Percentiles rank a stretch among this genome's conserved stretches.
Evolutionary conservation across 805 yeast genomes (phyloP).

Genomic region (Nakazawaea anatomiae): DNA sequence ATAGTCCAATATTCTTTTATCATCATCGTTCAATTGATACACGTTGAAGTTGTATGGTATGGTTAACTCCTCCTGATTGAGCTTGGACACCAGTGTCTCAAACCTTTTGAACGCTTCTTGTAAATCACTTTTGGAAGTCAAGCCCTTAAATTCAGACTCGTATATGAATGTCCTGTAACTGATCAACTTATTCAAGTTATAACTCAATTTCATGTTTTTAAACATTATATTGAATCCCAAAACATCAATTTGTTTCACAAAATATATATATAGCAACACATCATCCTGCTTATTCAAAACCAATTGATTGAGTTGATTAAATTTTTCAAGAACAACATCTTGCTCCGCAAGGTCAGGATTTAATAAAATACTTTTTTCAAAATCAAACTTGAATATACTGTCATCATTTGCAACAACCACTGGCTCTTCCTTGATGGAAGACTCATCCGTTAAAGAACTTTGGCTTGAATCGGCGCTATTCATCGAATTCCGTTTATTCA

Average conservation of each 20-base stretch:
- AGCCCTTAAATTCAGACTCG: constrained; percentile 1
- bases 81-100: background rate
- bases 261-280: constrained; percentile 1
- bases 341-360: too few relatives aligned
- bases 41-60: constrained; percentile 5
- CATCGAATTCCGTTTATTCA: background rate
- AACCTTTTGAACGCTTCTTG: background rate
- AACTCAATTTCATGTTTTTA: constrained; percentile 1
- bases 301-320: background rate
- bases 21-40: background rate
- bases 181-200: constrained; percentile 6
- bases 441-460: background rate
- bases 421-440: background rate
- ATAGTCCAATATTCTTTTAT: background rate
- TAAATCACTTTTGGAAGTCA: background rate
- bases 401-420: background rate
- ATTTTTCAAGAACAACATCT: background rate
- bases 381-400: constrained; percentile 4
- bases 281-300: constrained; percentile 8
- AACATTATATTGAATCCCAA: constrained; percentile 2
- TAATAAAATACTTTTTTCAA: background rate
- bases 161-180: constrained; percentile 5
- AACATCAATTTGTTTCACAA: background rate
- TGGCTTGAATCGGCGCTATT: background rate
- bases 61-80: background rate